Percentiles rank a stretch among this genome's conserved stretches.
Conservation (phyloP, 2,329 filamentous ascomycete species). For the Davidsoniella australis region DNA sequence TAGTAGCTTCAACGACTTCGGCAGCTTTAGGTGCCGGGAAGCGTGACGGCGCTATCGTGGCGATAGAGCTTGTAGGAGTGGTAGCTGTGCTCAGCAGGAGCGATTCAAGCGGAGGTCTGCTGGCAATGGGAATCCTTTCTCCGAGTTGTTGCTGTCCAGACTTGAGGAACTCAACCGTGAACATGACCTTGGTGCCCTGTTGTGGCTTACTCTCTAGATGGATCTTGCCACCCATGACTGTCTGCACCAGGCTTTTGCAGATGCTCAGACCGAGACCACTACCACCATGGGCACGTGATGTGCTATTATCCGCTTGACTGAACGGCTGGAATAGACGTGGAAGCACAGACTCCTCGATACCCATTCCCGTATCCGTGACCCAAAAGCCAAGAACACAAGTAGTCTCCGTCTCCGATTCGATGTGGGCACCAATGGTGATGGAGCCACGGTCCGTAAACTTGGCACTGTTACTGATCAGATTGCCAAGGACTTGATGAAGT, state of each 20-base stretch:
- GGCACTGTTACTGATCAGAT: conserved; percentile 80
- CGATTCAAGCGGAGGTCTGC: too few relatives aligned
- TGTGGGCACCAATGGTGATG: conserved; percentile 63
- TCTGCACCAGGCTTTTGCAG: conserved; percentile 85
- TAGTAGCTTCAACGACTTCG: not conserved
- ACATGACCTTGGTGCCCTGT: conserved; percentile 55
- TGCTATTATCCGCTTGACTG: conserved; percentile 80
- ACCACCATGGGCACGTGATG: conserved; percentile 77
- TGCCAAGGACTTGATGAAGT: conserved; percentile 54
- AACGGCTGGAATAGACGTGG: conserved; percentile 84
- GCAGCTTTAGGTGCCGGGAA: not conserved
- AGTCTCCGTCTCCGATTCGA: conserved; percentile 53
- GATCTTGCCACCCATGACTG: conserved; percentile 76
- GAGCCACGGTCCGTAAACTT: conserved; percentile 83
- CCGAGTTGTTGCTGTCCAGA: not conserved
- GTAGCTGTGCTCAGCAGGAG: not conserved
- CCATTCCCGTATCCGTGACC: conserved; percentile 80
- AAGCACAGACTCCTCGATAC: conserved; percentile 67
- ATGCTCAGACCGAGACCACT: conserved; percentile 85
- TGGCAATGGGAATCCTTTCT: too few relatives aligned
- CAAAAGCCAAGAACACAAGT: conserved; percentile 65
- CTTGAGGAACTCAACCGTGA: conserved; percentile 75
- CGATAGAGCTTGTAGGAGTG: not conserved
- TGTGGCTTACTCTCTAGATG: conserved; percentile 62
- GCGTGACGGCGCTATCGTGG: not conserved